Evolutionary conservation across 768 basidiomycete genomes (phyloP).

Genomic region (Phaeolepiota aurea): DNA sequence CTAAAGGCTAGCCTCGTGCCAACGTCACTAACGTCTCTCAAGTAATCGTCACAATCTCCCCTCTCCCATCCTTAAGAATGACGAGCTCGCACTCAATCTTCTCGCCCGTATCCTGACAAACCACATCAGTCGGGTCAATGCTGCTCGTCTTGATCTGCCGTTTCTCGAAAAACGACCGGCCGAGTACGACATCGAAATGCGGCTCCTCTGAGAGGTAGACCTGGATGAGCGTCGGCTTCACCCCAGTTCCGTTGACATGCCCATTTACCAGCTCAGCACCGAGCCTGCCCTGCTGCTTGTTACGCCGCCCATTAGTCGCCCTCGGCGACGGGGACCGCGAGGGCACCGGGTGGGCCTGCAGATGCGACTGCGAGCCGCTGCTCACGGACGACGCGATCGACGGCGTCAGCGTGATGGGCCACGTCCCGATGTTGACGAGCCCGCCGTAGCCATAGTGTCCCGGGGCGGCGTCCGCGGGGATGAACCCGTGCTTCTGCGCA

Average conservation of each 20-base stretch:
- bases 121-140: slow-evolving; percentile 81
- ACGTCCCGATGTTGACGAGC: slow-evolving; percentile 73
- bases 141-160: slow-evolving; percentile 76
- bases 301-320: not conserved
- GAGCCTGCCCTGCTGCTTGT: not conserved
- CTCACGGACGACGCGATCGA: slow-evolving; percentile 14
- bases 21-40: too few species aligned
- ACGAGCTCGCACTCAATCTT: slow-evolving; percentile 89
- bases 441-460: slow-evolving; percentile 95
- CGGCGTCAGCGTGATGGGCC: slow-evolving; percentile 71
- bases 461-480: slow-evolving; percentile 78
- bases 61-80: slow-evolving; percentile 84
- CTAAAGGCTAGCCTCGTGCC: too few species aligned
- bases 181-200: slow-evolving; percentile 93
- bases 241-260: slow-evolving; percentile 9
- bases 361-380: not conserved
- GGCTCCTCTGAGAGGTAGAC: slow-evolving; percentile 93
- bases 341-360: slow-evolving; percentile 2
- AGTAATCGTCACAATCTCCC: slow-evolving; percentile 86
- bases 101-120: slow-evolving; percentile 89
- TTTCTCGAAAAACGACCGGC: slow-evolving; percentile 77
- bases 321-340: not conserved
- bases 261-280: not conserved
- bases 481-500: slow-evolving; percentile 80
- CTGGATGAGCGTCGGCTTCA: slow-evolving; percentile 36